These are phyloP conservation scores for Singerocomus rubriflavus DNA, from an alignment of 1,284 basidiomycete species.

Conservation along the genomic window DNA sequence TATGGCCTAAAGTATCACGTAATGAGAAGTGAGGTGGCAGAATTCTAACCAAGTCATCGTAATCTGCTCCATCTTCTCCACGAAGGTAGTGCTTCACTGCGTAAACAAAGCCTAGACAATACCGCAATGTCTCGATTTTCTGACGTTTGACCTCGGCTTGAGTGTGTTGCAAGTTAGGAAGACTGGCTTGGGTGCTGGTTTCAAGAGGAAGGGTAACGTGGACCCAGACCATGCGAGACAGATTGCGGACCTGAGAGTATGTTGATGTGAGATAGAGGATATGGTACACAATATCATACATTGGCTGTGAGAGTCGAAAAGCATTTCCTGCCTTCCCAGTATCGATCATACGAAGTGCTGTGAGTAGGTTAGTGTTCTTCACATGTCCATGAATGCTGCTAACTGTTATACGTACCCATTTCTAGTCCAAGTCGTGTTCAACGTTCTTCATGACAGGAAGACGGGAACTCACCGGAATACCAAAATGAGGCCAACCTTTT, in stretches of 20 bases:
- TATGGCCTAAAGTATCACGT: constrained; percentile 41
- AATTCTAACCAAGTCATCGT: constrained; percentile 62
- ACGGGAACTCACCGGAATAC: constrained; percentile 63
- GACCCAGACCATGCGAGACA: constrained; percentile 74
- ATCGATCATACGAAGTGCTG: constrained; percentile 78
- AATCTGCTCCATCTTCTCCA: constrained; percentile 67
- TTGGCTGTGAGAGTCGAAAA: constrained; percentile 66
- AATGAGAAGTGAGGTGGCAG: constrained; percentile 59
- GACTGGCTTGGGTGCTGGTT: constrained; percentile 47
- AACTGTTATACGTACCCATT: constrained; percentile 27
- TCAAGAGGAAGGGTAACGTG: constrained; percentile 68
- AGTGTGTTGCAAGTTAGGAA: constrained; percentile 45
- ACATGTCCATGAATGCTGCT: neutral
- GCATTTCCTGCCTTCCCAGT: constrained; percentile 83
- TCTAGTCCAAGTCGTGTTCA: constrained; percentile 11
- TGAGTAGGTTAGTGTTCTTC: constrained; percentile 3
- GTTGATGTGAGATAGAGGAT: neutral
- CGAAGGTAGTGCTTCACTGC: constrained; percentile 78
- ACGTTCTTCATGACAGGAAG: neutral
- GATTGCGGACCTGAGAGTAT: constrained; percentile 49
- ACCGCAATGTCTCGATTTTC: constrained; percentile 71
- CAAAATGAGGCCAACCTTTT: constrained; percentile 68
- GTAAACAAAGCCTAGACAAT: constrained; percentile 66
- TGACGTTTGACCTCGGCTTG: constrained; percentile 56
- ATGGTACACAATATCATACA: constrained; percentile 40